Base-by-base conservation (phyloP, 345 rosid species). In the Conringia planisiliqua region DNA sequence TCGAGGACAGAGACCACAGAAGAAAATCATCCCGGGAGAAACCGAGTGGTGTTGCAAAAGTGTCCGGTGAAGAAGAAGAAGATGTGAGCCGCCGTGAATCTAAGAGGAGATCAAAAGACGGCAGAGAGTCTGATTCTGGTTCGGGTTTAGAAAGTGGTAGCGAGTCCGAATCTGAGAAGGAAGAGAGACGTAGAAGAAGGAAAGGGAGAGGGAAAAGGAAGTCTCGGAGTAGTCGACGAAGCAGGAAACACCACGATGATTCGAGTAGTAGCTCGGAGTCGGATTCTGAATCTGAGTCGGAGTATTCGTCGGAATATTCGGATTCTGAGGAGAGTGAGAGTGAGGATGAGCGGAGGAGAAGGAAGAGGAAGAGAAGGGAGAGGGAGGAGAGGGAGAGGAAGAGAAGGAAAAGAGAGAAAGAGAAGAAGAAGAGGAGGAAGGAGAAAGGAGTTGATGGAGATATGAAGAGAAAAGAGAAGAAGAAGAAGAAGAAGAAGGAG, bases 301-400 rank as follows among this genome's bases (percentile, higher is more conserved):
- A 81, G 1, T 76, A 80, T 59, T 78, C 88, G 4, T 82, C 84
- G 39, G 89, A 81, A 0, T 76, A 80, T 59, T 78, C 88, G n/a
- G 85, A 60, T 18, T 82, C 86, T 3, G 84, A 76, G 70, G 81
- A 82, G 56, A 81, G 76, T 62, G 80, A 71, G 72, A 75, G 75
- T 70, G 79, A 83, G 17, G 60, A 54, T 44, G 84, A 82, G 72
- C 67, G 73, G 22, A 59, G 69, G 76, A 78, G 83, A 50, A 82
- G 80, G 80, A 80, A 74, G 60, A 80, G 78, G 81, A 78, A 70
- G 82, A 66, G 72, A 71, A 79, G 78, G 65, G 71, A 73, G 22
- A 70, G 58, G 30, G 72, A 75, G 52, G 70, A 70, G 73, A 43
- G 61, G 71, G 71, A 62, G 72, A 73, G 56, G 72, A 72, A 66